These are phyloP conservation scores for Rosa persica DNA, from an alignment of 306 rosid species.

Conservation along the genomic window DNA sequence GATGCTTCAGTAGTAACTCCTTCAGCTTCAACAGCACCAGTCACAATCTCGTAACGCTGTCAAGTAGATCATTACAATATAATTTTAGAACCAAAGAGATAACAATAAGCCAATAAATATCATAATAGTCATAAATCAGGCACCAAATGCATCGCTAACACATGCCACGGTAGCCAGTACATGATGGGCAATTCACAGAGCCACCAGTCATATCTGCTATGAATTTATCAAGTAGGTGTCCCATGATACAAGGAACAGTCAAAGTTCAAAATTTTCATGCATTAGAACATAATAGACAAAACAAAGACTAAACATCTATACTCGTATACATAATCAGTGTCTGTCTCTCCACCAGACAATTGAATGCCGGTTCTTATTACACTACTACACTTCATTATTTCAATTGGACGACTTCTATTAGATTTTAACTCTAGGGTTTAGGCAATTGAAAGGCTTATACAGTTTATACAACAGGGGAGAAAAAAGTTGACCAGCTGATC, in stretches of 20 bases:
- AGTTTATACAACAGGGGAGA: too few relatives aligned
- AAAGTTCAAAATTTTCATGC: background rate
- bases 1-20: slow-evolving; percentile 45
- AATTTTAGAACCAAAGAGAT: background rate
- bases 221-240: background rate
- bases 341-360: too few relatives aligned
- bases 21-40: slow-evolving; percentile 70
- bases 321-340: too few relatives aligned
- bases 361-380: too few relatives aligned
- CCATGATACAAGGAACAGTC: background rate
- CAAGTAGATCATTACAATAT: slow-evolving; percentile 7
- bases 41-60: slow-evolving; percentile 79
- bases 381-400: too few relatives aligned
- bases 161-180: background rate
- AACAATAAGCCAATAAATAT: background rate
- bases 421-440: too few relatives aligned
- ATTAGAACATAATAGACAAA: background rate
- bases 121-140: background rate
- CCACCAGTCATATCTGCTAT: background rate
- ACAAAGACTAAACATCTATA: too few relatives aligned
- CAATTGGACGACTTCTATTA: too few relatives aligned
- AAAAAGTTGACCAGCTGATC: too few relatives aligned
- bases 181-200: background rate
- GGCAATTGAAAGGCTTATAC: too few relatives aligned
- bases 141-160: background rate